Evolutionary conservation across 23 red algal species (phyloP).

Genomic region (Gracilaria caudata): DNA sequence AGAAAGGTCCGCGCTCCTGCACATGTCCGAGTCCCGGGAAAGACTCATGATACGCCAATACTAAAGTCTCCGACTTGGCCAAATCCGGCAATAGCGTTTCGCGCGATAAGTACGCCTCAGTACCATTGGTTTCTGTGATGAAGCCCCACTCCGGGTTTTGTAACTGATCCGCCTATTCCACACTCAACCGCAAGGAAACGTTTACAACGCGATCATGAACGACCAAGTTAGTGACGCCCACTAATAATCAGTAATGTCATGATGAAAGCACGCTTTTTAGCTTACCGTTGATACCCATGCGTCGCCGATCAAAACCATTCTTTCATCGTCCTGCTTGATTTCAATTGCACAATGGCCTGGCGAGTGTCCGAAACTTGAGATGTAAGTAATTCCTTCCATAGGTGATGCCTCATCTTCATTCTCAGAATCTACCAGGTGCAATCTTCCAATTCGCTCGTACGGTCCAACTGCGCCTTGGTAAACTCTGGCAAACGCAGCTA

Average conservation of each 20-base stretch:
- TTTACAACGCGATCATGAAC: not conserved
- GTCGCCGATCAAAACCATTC: slow-evolving; percentile 25
- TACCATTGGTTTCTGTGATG: slow-evolving; percentile 9
- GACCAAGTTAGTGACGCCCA: not conserved
- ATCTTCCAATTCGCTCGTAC: not conserved
- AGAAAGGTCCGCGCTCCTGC: slow-evolving; percentile 32
- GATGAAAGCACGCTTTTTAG: not conserved
- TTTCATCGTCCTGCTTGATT: not conserved
- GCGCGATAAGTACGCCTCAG: slow-evolving; percentile 6
- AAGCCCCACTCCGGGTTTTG: slow-evolving; percentile 35
- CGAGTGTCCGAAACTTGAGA: slow-evolving; percentile 16
- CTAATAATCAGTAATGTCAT: not conserved
- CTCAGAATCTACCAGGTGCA: slow-evolving; percentile 8
- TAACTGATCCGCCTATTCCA: slow-evolving; percentile 14
- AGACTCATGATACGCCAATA: slow-evolving; percentile 32
- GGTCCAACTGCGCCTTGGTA: not conserved
- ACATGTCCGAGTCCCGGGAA: slow-evolving; percentile 46
- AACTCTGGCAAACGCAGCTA: not conserved
- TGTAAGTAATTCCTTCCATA: not conserved
- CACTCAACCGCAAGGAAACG: not conserved
- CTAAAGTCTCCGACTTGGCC: not conserved
- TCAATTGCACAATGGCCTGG: slow-evolving; percentile 45
- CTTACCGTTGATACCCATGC: slow-evolving; percentile 28
- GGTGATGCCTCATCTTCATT: slow-evolving; percentile 15
- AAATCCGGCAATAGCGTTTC: not conserved